Evolutionary conservation across 2,329 filamentous ascomycete species (phyloP).

Genomic region (Phaeoacremonium minimum): DNA sequence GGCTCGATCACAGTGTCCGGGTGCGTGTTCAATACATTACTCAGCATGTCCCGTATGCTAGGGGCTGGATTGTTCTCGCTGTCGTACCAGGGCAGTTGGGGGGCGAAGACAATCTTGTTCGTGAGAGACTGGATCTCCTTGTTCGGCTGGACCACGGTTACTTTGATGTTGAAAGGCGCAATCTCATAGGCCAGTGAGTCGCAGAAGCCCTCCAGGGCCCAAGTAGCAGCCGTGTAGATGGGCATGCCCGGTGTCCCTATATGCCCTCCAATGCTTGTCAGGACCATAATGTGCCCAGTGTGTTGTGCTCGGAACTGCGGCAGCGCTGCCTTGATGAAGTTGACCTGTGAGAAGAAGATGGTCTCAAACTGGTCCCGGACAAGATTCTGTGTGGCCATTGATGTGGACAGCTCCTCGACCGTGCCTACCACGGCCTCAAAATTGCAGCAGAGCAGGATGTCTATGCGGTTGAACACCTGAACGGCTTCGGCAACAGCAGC

Average conservation of each 20-base stretch:
- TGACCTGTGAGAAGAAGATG: conserved; percentile 93
- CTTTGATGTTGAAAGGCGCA: conserved; percentile 92
- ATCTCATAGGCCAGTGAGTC: conserved; percentile 95
- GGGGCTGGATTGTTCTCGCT: conserved; percentile 71
- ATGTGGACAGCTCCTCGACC: conserved; percentile 82
- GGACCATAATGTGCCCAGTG: conserved; percentile 83
- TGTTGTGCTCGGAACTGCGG: conserved; percentile 75
- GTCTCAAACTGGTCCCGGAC: conserved; percentile 90
- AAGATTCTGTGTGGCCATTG: conserved; percentile 67
- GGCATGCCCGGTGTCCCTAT: conserved; percentile 88
- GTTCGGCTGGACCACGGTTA: conserved; percentile 93
- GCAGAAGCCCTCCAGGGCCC: conserved; percentile 94
- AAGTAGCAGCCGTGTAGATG: conserved; percentile 87
- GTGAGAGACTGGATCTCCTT: conserved; percentile 87
- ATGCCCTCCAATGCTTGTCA: conserved; percentile 88
- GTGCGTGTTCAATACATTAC: conserved; percentile 72
- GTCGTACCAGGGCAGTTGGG: conserved; percentile 63
- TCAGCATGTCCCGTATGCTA: conserved; percentile 77
- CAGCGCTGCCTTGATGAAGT: conserved; percentile 86
- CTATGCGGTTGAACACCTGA: conserved; percentile 77
- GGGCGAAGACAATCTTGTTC: conserved; percentile 80
- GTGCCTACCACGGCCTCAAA: conserved; percentile 87
- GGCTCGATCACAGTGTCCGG: conserved; percentile 52
- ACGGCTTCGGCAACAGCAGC: conserved; percentile 85
- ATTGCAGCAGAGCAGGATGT: conserved; percentile 86